Conservation (phyloP, 768 basidiomycete species). For the Suillus bovinus region DNA sequence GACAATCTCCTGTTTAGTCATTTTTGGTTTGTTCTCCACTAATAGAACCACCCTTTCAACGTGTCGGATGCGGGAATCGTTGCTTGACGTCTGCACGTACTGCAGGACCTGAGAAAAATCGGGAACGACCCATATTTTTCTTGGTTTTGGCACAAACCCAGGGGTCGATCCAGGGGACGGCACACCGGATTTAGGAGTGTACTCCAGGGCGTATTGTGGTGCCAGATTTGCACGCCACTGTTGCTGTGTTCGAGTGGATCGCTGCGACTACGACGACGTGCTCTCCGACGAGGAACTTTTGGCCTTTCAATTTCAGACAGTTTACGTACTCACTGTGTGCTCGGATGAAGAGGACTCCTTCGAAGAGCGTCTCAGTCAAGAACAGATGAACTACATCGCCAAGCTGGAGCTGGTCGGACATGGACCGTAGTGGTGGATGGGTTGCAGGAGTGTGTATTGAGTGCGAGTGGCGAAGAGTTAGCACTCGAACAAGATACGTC, state of each 20-base stretch:
- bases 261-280: background rate
- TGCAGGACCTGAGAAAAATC: background rate
- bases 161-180: background rate
- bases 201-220: background rate
- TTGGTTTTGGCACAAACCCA: background rate
- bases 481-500: background rate
- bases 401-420: background rate
- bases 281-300: background rate
- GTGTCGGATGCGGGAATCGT: slow-evolving; percentile 57
- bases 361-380: background rate
- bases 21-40: background rate
- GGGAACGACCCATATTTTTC: background rate
- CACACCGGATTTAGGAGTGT: background rate
- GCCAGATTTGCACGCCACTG: background rate
- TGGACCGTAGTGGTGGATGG: background rate
- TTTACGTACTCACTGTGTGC: background rate
- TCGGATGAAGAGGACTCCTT: background rate
- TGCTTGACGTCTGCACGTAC: slow-evolving; percentile 44
- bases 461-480: background rate
- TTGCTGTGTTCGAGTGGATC: background rate
- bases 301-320: background rate
- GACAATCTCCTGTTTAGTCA: background rate
- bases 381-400: background rate
- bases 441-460: background rate
- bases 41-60: background rate